Percentiles rank a stretch among this genome's conserved stretches.
phyloP scores from a whole-genome alignment of 2,329 filamentous ascomycete genomes.

The Penicillium sp. region DNA sequence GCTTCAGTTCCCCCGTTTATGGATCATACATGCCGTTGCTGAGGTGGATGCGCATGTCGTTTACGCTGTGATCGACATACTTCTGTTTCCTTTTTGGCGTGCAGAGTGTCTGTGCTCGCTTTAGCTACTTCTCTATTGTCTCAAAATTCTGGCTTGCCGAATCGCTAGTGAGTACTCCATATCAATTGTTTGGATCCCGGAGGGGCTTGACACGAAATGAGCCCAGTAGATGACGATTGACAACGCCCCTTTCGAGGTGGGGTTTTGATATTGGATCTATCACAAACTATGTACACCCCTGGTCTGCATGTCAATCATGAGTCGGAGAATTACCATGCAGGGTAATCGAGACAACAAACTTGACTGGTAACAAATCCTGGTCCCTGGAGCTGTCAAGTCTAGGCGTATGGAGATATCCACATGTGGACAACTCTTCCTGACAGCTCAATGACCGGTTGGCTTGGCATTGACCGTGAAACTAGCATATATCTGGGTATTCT shows the following conservation, averaged over 20 bases:
- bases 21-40: not conserved
- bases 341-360: not conserved
- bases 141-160: not conserved
- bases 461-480: not conserved
- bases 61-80: not conserved
- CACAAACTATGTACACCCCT: not conserved
- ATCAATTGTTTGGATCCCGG: not conserved
- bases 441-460: not conserved
- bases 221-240: not conserved
- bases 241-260: not conserved
- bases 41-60: not conserved
- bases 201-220: too few relatives aligned
- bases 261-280: slow-evolving; percentile 7
- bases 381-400: not conserved
- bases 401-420: not conserved
- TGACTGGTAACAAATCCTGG: not conserved
- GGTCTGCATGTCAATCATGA: not conserved
- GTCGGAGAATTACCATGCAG: not conserved
- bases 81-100: not conserved
- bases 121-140: not conserved
- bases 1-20: slow-evolving; percentile 3
- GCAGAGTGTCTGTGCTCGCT: not conserved
- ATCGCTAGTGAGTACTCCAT: not conserved
- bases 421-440: not conserved
- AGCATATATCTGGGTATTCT: not conserved